A percentile compares a stretch with the other conserved stretches of the same genome.
These are phyloP conservation scores for Domatiomyces globalis DNA, from an alignment of 2,329 filamentous ascomycete genomes.

Conservation along the genomic window DNA sequence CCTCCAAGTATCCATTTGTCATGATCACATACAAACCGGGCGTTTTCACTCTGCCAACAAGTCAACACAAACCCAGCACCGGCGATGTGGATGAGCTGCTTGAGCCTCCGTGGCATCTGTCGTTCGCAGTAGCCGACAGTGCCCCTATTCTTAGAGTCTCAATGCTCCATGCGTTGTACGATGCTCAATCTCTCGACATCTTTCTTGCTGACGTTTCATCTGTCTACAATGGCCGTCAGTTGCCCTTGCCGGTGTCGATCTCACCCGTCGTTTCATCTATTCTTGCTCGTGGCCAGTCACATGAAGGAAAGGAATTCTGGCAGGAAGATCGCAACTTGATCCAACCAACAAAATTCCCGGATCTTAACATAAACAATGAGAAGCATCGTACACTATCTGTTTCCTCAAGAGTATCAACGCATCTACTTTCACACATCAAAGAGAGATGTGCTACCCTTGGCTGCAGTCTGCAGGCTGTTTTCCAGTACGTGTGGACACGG, in stretches of 20 bases:
- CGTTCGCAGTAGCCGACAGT: conserved; percentile 28
- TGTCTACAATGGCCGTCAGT: conserved; percentile 21
- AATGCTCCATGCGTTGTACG: conserved; percentile 73
- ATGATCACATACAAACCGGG: conserved; percentile 51
- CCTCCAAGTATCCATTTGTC: conserved; percentile 49
- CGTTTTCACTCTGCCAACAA: conserved; percentile 24
- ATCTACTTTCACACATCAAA: conserved; percentile 37
- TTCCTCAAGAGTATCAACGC: background rate
- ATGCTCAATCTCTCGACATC: conserved; percentile 56
- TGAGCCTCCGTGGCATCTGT: conserved; percentile 49
- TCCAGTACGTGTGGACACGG: conserved; percentile 65
- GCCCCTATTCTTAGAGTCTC: conserved; percentile 33
- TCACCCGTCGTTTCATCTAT: conserved; percentile 33
- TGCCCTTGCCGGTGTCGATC: conserved; percentile 23
- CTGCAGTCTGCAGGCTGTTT: conserved; percentile 61
- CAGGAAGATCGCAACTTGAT: conserved; percentile 34
- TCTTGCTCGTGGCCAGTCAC: conserved; percentile 23
- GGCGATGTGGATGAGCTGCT: conserved; percentile 29
- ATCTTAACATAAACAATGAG: conserved; percentile 49
- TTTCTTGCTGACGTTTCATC: conserved; percentile 48
- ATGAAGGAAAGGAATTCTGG: conserved; percentile 6
- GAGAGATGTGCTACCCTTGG: conserved; percentile 41
- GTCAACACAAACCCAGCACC: background rate
- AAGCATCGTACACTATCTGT: conserved; percentile 16
- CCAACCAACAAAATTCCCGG: conserved; percentile 58